Evolutionary conservation across 2,329 filamentous ascomycete species (phyloP).

Genomic region (Alternaria arborescens): DNA sequence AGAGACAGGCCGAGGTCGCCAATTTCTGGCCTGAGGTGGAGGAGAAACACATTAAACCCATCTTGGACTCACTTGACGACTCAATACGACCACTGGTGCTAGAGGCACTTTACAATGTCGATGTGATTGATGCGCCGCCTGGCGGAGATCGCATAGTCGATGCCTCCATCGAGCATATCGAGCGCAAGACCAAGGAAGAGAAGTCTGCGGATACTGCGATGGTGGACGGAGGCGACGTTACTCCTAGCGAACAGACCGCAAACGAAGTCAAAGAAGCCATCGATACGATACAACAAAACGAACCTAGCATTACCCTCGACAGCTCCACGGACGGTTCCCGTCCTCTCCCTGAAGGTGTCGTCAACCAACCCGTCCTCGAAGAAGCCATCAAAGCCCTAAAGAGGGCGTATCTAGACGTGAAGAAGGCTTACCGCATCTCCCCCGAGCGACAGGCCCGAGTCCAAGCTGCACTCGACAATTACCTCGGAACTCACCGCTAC

Average conservation of each 20-base stretch:
- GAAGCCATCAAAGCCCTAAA: constrained; percentile 68
- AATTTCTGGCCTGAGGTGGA: constrained; percentile 86
- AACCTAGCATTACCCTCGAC: constrained; percentile 37
- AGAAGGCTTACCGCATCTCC: constrained; percentile 84
- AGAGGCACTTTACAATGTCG: constrained; percentile 63
- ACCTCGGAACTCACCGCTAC: constrained; percentile 87
- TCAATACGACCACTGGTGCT: constrained; percentile 70
- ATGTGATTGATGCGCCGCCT: constrained; percentile 37
- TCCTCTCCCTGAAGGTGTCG: constrained; percentile 34
- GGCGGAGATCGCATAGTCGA: constrained; percentile 47
- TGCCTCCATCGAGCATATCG: constrained; percentile 26
- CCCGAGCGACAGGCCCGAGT: constrained; percentile 75
- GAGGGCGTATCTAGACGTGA: constrained; percentile 80
- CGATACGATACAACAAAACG: constrained; percentile 36
- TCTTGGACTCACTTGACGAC: constrained; percentile 68
- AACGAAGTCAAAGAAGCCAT: constrained; percentile 38
- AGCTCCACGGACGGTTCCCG: constrained; percentile 42
- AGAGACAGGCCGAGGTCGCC: constrained; percentile 78
- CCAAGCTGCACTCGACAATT: constrained; percentile 76
- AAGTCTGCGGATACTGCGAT: constrained; percentile 19
- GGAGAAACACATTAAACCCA: constrained; percentile 78
- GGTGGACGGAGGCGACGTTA: constrained; percentile 15
- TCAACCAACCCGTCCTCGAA: constrained; percentile 49
- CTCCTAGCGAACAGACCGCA: constrained; percentile 8
- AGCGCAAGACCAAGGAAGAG: constrained; percentile 22